phyloP scores from a whole-genome alignment of 208 protist species.

The Trypanosoma platydactyli region DNA sequence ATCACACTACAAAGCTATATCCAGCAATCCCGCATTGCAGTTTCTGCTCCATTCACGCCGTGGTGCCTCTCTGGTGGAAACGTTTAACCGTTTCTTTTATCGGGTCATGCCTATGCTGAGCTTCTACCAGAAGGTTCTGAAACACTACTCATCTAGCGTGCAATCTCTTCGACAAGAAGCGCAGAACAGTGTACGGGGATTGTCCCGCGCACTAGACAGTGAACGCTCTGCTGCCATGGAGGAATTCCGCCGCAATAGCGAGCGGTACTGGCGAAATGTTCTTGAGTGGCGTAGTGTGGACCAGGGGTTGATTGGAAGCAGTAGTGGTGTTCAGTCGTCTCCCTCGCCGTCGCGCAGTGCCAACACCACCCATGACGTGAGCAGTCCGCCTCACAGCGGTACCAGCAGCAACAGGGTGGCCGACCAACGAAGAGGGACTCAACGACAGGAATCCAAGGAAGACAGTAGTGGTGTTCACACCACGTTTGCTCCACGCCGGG shows the following conservation, averaged over 20 bases:
- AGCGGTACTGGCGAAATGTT: conserved; percentile 86
- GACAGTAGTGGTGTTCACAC: conserved; percentile 28
- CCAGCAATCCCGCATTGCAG: conserved; percentile 45
- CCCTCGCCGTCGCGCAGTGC: background rate
- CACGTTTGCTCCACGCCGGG: conserved; percentile 18
- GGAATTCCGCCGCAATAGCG: conserved; percentile 85
- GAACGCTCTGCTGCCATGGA: conserved; percentile 72
- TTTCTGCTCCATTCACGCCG: conserved; percentile 40
- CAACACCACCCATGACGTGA: background rate
- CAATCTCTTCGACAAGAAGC: conserved; percentile 43
- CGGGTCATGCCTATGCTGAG: conserved; percentile 76
- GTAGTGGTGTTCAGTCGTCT: background rate
- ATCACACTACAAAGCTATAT: conserved; percentile 56
- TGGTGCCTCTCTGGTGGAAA: conserved; percentile 42
- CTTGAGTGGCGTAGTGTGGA: conserved; percentile 66
- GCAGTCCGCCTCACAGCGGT: background rate
- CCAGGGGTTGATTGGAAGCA: conserved; percentile 26
- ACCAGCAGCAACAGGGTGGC: conserved; percentile 16
- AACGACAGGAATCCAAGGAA: conserved; percentile 21
- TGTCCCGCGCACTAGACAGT: conserved; percentile 51
- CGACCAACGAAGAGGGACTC: conserved; percentile 23
- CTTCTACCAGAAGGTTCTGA: conserved; percentile 60
- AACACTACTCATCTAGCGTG: conserved; percentile 39
- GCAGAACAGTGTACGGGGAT: conserved; percentile 41
- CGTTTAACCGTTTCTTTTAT: conserved; percentile 83